These are phyloP conservation scores for Plectosphaerella cucumerina DNA, from an alignment of 2,329 filamentous ascomycete species.

Conservation along the genomic window DNA sequence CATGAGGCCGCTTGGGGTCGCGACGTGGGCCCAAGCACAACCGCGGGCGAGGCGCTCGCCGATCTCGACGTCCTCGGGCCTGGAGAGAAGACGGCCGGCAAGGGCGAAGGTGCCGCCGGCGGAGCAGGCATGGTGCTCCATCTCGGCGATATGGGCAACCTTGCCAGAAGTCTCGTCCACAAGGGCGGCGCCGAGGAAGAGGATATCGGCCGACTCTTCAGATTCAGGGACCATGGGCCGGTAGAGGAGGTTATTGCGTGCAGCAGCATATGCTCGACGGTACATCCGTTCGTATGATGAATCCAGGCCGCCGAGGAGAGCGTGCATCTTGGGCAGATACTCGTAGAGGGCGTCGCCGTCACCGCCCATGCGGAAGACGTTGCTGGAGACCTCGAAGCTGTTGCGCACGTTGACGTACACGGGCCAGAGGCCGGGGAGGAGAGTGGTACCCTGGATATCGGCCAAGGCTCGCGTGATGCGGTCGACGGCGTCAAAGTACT, in stretches of 20 bases:
- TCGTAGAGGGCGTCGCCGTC: neutral
- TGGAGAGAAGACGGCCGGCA: constrained; percentile 38
- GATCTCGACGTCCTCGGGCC: constrained; percentile 34
- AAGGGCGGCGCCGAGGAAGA: constrained; percentile 42
- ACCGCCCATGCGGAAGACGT: neutral
- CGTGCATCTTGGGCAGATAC: constrained; percentile 31
- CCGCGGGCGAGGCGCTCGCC: constrained; percentile 43
- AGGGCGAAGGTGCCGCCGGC: constrained; percentile 47
- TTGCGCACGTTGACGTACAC: constrained; percentile 52
- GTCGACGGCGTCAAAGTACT: constrained; percentile 73
- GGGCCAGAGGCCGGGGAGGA: constrained; percentile 71
- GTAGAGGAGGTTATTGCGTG: constrained; percentile 56
- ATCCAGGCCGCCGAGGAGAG: constrained; percentile 53
- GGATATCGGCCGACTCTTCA: constrained; percentile 44
- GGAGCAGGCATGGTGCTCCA: constrained; percentile 33
- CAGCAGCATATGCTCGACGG: constrained; percentile 47
- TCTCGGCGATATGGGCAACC: constrained; percentile 24
- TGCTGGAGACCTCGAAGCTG: neutral
- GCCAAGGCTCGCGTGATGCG: constrained; percentile 67
- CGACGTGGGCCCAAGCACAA: constrained; percentile 45
- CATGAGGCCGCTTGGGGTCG: constrained; percentile 46
- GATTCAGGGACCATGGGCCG: constrained; percentile 52
- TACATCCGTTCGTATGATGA: constrained; percentile 54
- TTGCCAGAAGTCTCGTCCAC: constrained; percentile 18
- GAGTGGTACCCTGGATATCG: constrained; percentile 60